Evolutionary conservation across 106 monocot genomes (phyloP).

Genomic region (Dendrobium chrysotoxum): DNA sequence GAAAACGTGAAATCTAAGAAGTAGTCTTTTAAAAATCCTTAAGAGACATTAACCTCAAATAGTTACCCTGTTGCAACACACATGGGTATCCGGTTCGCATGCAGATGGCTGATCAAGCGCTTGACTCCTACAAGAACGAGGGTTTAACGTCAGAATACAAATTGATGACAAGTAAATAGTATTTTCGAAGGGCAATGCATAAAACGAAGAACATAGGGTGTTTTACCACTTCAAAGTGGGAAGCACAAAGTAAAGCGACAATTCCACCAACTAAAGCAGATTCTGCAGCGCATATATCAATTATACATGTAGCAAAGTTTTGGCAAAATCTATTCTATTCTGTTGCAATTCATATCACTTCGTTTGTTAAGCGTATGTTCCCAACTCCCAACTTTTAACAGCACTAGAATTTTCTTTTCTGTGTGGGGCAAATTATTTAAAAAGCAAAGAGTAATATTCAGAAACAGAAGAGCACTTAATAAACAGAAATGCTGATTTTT

Average conservation of each 20-base stretch:
- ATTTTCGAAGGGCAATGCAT: too few species aligned
- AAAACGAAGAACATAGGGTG: too few species aligned
- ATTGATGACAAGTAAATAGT: neutral
- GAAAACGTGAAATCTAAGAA: neutral
- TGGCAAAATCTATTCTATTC: too few species aligned
- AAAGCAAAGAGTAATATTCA: neutral
- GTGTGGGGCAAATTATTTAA: neutral
- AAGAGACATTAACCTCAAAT: neutral
- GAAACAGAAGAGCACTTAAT: neutral
- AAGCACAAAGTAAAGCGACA: too few species aligned
- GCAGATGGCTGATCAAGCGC: constrained; percentile 63
- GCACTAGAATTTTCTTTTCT: neutral
- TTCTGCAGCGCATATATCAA: too few species aligned
- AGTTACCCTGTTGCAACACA: constrained; percentile 90
- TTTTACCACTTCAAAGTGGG: too few species aligned
- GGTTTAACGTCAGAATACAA: neutral
- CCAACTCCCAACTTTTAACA: neutral
- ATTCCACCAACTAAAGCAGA: too few species aligned
- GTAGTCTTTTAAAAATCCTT: neutral
- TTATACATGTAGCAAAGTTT: too few species aligned
- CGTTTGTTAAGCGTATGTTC: neutral
- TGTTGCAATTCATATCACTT: neutral
- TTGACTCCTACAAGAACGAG: constrained; percentile 50
- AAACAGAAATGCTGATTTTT: neutral
- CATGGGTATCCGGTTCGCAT: constrained; percentile 80